Evolutionary conservation across 805 yeast species (phyloP).

Genomic region (Pichia phayaonensis): DNA sequence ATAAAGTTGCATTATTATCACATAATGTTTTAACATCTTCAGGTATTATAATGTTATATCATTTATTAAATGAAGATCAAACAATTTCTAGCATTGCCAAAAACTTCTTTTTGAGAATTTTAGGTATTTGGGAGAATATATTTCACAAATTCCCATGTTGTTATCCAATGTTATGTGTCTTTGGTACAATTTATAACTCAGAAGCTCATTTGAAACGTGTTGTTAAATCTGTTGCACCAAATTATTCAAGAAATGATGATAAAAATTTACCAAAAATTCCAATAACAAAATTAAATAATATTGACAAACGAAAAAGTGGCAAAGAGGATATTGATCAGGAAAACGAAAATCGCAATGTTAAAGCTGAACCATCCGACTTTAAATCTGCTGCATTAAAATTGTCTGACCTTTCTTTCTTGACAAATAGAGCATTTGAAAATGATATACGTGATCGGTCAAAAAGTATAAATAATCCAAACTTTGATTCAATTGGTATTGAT

Average conservation of each 20-base stretch:
- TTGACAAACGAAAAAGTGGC: not conserved
- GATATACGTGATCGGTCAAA: constrained; percentile 1
- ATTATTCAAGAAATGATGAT: not conserved
- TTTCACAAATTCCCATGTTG: constrained; percentile 50
- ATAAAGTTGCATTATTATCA: constrained; percentile 31
- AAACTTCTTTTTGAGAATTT: constrained; percentile 17
- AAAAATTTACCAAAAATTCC: not conserved
- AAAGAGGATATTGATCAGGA: not conserved
- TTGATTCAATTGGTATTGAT: constrained; percentile 14
- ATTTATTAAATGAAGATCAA: constrained; percentile 32
- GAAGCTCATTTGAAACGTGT: constrained; percentile 20
- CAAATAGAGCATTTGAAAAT: constrained; percentile 4
- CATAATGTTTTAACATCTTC: constrained; percentile 45
- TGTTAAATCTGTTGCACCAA: constrained; percentile 10
- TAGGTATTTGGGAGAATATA: constrained; percentile 29
- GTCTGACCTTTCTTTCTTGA: constrained; percentile 6
- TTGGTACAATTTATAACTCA: constrained; percentile 34
- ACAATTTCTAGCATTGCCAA: constrained; percentile 19
- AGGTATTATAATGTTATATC: constrained; percentile 62
- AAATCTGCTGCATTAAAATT: not conserved
- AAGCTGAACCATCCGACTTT: not conserved
- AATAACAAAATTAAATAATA: not conserved
- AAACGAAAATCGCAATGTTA: not conserved
- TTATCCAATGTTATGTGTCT: constrained; percentile 44
- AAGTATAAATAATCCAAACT: not conserved